Evolutionary conservation across 1,284 basidiomycete species (phyloP).

Genomic region (Tilletia horrida): DNA sequence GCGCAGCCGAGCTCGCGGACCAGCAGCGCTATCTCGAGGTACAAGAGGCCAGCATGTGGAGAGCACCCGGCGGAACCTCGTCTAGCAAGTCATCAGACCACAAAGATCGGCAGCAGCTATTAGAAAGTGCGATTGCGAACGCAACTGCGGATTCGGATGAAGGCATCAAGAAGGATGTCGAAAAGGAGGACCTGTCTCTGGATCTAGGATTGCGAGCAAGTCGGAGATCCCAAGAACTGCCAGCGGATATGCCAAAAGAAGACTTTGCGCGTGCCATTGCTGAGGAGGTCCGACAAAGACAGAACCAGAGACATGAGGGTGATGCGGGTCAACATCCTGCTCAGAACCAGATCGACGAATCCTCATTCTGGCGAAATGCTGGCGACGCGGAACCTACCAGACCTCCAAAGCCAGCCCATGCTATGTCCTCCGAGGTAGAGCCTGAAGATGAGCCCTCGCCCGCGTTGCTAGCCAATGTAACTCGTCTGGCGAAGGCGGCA

Average conservation of each 20-base stretch:
- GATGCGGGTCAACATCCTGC: too few species aligned
- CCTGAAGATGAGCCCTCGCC: too few species aligned
- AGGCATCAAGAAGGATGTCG: neutral
- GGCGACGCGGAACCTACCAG: too few species aligned
- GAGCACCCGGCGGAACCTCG: neutral
- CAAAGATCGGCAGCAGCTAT: too few species aligned
- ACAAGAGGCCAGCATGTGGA: constrained; percentile 15
- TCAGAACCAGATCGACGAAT: too few species aligned
- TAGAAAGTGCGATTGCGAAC: too few species aligned
- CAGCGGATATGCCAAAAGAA: neutral
- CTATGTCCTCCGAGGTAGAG: too few species aligned
- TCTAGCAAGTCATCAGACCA: too few species aligned
- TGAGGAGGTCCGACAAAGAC: neutral
- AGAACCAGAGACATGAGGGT: too few species aligned
- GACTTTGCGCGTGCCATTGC: constrained; percentile 3
- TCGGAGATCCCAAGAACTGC: neutral
- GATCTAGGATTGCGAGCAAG: constrained; percentile 1
- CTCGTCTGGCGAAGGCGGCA: neutral
- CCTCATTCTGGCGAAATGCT: too few species aligned
- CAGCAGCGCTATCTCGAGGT: neutral
- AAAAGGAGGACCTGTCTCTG: neutral
- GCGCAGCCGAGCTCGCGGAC: constrained; percentile 2
- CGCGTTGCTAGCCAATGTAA: too few species aligned
- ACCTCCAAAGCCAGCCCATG: too few species aligned
- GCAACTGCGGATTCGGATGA: neutral